Evolutionary conservation across 169 alveolate genomes (phyloP).

Genomic region (Plasmodium chabaudi): DNA sequence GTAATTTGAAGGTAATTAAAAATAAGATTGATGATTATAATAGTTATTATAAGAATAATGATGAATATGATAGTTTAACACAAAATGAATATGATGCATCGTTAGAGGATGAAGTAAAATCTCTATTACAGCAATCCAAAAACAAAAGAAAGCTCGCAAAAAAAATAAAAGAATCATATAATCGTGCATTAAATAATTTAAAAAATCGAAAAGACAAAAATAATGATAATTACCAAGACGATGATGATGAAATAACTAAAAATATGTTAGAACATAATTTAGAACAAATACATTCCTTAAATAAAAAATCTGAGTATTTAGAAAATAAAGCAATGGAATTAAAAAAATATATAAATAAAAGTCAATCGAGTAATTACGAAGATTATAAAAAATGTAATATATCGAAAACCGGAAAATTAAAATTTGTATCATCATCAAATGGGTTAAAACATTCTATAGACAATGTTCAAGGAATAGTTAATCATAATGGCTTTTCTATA

Average conservation of each 20-base stretch:
- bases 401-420: conserved; percentile 55
- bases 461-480: conserved; percentile 40
- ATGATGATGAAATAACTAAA: conserved; percentile 34
- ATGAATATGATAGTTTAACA: not conserved
- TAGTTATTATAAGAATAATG: not conserved
- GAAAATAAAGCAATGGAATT: conserved; percentile 56
- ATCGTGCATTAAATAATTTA: conserved; percentile 55
- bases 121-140: conserved; percentile 30
- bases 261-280: conserved; percentile 56
- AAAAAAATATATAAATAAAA: conserved; percentile 27
- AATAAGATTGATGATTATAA: conserved; percentile 25
- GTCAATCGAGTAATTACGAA: not conserved
- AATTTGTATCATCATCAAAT: conserved; percentile 52
- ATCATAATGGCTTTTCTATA: conserved; percentile 56
- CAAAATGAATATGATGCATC: conserved; percentile 31
- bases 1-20: conserved; percentile 30
- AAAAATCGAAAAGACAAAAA: conserved; percentile 14
- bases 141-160: conserved; percentile 53
- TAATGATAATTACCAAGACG: not conserved
- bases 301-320: conserved; percentile 49
- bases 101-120: conserved; percentile 59
- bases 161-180: conserved; percentile 56
- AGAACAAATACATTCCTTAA: conserved; percentile 60
- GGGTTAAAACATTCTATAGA: conserved; percentile 72
- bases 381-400: conserved; percentile 46